phyloP scores from a whole-genome alignment of 2,329 filamentous ascomycete species.

The Ascocoryne sarcoides region DNA sequence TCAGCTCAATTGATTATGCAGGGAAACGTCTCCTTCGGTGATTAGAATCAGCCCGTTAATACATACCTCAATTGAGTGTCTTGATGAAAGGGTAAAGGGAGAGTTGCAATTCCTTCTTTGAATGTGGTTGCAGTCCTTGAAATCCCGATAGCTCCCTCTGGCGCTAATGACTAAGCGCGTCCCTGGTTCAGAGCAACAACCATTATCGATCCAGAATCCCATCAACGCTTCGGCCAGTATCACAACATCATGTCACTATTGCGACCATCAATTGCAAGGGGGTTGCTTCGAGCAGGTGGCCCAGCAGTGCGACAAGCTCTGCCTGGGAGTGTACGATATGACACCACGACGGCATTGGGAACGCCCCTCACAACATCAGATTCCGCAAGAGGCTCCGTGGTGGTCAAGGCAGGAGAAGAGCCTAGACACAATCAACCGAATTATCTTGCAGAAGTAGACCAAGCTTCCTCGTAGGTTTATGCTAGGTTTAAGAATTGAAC shows the following conservation, averaged over 20 bases:
- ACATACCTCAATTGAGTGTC: constrained; percentile 26
- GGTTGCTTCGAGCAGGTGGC: constrained; percentile 41
- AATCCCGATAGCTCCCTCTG: constrained; percentile 16
- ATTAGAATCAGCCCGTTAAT: neutral
- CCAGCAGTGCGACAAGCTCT: constrained; percentile 30
- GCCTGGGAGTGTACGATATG: constrained; percentile 43
- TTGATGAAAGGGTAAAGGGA: constrained; percentile 18
- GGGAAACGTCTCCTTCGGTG: neutral
- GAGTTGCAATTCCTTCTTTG: constrained; percentile 13
- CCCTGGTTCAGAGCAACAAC: constrained; percentile 1
- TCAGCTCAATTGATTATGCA: constrained; percentile 27
- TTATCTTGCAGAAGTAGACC: constrained; percentile 73
- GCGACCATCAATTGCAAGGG: constrained; percentile 45
- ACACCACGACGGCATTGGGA: constrained; percentile 36
- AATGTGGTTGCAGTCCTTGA: constrained; percentile 2
- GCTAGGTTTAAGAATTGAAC: neutral
- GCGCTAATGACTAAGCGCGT: constrained; percentile 4
- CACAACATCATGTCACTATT: constrained; percentile 54
- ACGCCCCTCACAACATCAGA: constrained; percentile 33
- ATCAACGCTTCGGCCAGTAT: neutral
- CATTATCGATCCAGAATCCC: neutral
- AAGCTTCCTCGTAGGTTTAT: constrained; percentile 72
- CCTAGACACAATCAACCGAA: constrained; percentile 56
- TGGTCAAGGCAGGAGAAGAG: constrained; percentile 5
- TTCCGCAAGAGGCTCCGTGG: constrained; percentile 14